Evolutionary conservation across 176 grass and related monocot genomes (phyloP).

Genomic region (Oryza brachyantha): DNA sequence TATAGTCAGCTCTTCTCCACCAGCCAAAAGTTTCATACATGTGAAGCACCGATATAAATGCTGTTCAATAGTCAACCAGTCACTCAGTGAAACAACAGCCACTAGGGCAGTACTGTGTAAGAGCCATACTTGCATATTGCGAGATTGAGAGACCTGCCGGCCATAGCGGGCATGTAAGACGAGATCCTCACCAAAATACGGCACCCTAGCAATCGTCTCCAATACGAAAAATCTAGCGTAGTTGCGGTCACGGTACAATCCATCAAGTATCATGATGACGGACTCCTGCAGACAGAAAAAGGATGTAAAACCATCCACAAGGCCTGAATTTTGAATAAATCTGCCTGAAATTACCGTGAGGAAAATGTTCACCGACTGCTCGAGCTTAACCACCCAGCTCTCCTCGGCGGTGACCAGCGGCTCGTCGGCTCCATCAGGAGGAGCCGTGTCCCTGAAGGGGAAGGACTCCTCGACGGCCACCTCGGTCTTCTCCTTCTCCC

Average conservation of each 20-base stretch:
- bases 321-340: background rate
- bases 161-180: background rate
- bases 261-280: slow-evolving; percentile 55
- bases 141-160: background rate
- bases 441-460: slow-evolving; percentile 31
- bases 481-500: slow-evolving; percentile 51
- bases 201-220: slow-evolving; percentile 88
- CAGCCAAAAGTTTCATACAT: slow-evolving; percentile 94
- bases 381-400: slow-evolving; percentile 51
- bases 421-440: slow-evolving; percentile 6
- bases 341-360: slow-evolving; percentile 39
- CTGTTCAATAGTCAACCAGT: slow-evolving; percentile 42
- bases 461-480: slow-evolving; percentile 58
- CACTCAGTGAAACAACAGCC: background rate
- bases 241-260: slow-evolving; percentile 59
- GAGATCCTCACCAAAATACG: slow-evolving; percentile 80
- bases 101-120: background rate
- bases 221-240: slow-evolving; percentile 94
- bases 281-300: slow-evolving; percentile 47
- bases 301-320: background rate
- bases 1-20: slow-evolving; percentile 80
- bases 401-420: slow-evolving; percentile 13
- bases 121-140: background rate
- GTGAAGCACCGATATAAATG: slow-evolving; percentile 97
- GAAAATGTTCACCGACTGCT: slow-evolving; percentile 74